Conservation (phyloP, 75 land plant genomes). For the Selaginella moellendorffii region DNA sequence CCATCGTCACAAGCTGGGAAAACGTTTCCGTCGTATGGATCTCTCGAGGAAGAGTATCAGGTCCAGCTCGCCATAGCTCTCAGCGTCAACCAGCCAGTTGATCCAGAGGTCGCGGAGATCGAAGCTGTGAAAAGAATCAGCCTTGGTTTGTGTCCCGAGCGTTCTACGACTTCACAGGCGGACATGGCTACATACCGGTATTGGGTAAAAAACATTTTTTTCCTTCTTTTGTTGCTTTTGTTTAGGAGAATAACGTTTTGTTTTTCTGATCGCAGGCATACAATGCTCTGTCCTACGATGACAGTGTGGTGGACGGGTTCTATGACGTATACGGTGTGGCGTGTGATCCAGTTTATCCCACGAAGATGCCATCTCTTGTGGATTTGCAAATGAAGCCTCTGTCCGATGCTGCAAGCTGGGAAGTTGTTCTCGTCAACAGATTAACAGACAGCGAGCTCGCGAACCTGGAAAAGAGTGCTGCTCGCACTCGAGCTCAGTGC, state of each 20-base stretch:
- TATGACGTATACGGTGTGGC: slow-evolving; percentile 66
- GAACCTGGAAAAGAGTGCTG: slow-evolving; percentile 40
- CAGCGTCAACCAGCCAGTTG: slow-evolving; percentile 32
- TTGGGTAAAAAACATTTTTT: no score
- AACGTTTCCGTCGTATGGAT: not conserved
- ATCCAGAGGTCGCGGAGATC: slow-evolving; percentile 74
- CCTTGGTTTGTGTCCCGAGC: slow-evolving; percentile 40
- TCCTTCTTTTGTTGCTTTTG: no score
- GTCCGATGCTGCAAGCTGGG: slow-evolving; percentile 32
- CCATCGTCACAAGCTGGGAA: not conserved
- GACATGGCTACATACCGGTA: slow-evolving; percentile 66
- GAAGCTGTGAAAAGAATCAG: slow-evolving; percentile 68
- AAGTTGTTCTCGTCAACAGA: slow-evolving; percentile 61
- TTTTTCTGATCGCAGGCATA: slow-evolving; percentile 35
- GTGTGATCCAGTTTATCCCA: slow-evolving; percentile 23
- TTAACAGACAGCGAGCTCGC: slow-evolving; percentile 33
- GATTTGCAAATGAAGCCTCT: slow-evolving; percentile 48
- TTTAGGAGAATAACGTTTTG: not conserved
- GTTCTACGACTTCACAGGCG: slow-evolving; percentile 35
- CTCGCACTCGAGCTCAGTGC: slow-evolving; percentile 20
- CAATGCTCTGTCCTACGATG: slow-evolving; percentile 57
- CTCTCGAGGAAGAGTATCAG: slow-evolving; percentile 59
- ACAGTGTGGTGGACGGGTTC: slow-evolving; percentile 66
- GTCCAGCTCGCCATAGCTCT: slow-evolving; percentile 68
- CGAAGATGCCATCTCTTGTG: slow-evolving; percentile 47